phyloP scores from a whole-genome alignment of 2,329 filamentous ascomycete genomes.

The Penicillium occitanis region DNA sequence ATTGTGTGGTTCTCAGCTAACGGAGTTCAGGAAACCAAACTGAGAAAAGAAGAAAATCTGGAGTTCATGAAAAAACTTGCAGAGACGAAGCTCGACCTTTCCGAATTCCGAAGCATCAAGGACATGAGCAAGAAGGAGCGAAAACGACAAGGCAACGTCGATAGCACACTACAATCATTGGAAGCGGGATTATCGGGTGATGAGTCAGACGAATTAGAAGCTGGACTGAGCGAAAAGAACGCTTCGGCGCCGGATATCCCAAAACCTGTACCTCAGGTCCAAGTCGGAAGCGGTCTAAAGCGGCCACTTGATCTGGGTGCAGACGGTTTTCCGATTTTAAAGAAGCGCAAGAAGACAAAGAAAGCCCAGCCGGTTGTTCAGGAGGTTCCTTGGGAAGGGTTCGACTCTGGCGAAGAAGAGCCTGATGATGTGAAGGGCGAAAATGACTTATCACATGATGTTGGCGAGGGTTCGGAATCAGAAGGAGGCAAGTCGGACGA shows the following conservation, averaged over 20 bases:
- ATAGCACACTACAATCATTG: slow-evolving; percentile 57
- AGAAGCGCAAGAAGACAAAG: slow-evolving; percentile 72
- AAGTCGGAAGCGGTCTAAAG: slow-evolving; percentile 74
- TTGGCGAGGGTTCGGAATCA: background rate
- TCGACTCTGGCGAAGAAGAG: slow-evolving; percentile 43
- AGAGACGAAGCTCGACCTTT: slow-evolving; percentile 76
- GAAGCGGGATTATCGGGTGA: slow-evolving; percentile 37
- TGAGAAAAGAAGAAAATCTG: slow-evolving; percentile 89
- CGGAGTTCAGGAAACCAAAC: slow-evolving; percentile 69
- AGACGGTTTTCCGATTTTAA: slow-evolving; percentile 75
- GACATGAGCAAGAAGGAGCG: slow-evolving; percentile 60
- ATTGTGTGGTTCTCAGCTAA: background rate
- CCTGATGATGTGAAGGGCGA: slow-evolving; percentile 36
- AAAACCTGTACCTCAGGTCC: slow-evolving; percentile 53
- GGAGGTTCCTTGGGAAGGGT: slow-evolving; percentile 50
- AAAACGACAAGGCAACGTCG: slow-evolving; percentile 39
- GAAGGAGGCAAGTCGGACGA: slow-evolving; percentile 32
- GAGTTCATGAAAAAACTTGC: slow-evolving; percentile 81
- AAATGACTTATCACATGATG: slow-evolving; percentile 19
- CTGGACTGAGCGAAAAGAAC: slow-evolving; percentile 23
- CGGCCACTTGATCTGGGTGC: slow-evolving; percentile 78
- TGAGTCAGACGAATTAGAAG: slow-evolving; percentile 33
- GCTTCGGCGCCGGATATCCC: slow-evolving; percentile 36
- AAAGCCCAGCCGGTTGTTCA: slow-evolving; percentile 43
- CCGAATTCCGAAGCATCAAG: slow-evolving; percentile 73